Evolutionary conservation across 1,139 yeast genomes (phyloP), one percentile per base, ranked within the genome.

Genomic region (Saccharomyces uvarum): DNA sequence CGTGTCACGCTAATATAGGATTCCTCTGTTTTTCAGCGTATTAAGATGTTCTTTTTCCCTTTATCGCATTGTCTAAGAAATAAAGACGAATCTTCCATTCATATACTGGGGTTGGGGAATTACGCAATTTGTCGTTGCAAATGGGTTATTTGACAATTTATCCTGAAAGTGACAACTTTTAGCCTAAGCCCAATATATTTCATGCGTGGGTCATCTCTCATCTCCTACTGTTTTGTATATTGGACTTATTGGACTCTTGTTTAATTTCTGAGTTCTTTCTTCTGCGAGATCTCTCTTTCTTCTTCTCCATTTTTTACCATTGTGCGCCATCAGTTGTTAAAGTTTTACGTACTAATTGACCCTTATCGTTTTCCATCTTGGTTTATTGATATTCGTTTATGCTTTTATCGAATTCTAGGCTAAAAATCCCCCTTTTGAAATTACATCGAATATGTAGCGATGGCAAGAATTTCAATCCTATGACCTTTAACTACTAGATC

Each of bases 311-410:
- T 16, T 49, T 38, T 19, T 16, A 9, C 31, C 29, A 29, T 19
- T 11, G 7, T 16, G 44, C 24, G 24, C 24, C 24, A 38, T 38
- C 44, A 38, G 19, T 19, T 16, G 24, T 19, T 38, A 11, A 9
- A 19, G 2, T 38, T 38, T 38, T 38, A 50, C 96, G 79, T 87
- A 88, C 98, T 82, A 91, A 86, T 84, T 89, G 96, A 80, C 99
- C 99, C 84, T 89, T 89, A 80, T 93, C 98, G 99, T 93, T 93
- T 86, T 93, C 98, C 99, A 93, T 93, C 75, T 80, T 89, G 87
- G 60, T 58, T 61, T 53, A 33, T 32, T 50, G 42, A 38, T 48
- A 46, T 38, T 16, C n/a, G n/a, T 16, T 38, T 16, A 19, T 19
- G 14, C n/a, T 38, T 19, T 16, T 38, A 19, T 38, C 26, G 11